Percentiles rank a stretch among this genome's conserved stretches.
phyloP scores from a whole-genome alignment of 768 basidiomycete species.

The Tephrocybe sp. region DNA sequence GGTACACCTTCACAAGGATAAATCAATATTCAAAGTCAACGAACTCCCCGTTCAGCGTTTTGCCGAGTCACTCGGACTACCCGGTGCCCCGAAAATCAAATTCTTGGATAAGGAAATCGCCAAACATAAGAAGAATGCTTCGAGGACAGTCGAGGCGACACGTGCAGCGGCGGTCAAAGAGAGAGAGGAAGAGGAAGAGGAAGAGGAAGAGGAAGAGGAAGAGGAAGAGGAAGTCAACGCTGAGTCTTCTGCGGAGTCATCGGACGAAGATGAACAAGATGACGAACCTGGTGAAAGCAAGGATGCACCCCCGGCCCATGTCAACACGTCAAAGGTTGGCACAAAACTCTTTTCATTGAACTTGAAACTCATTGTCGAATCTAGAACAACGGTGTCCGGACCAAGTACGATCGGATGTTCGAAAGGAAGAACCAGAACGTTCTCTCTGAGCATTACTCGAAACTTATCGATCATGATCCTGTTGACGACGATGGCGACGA shows the following conservation, averaged over 20 bases:
- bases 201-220: slow-evolving; percentile 7
- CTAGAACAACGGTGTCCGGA: slow-evolving; percentile 55
- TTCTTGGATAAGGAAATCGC: slow-evolving; percentile 69
- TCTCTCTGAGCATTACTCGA: slow-evolving; percentile 86
- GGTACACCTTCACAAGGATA: slow-evolving; percentile 91
- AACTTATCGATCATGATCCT: slow-evolving; percentile 73
- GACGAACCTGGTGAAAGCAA: slow-evolving; percentile 27
- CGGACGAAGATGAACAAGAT: slow-evolving; percentile 2
- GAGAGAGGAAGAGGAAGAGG: slow-evolving; percentile 16
- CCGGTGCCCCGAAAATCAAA: slow-evolving; percentile 95
- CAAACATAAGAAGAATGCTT: slow-evolving; percentile 77
- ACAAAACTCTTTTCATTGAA: neutral
- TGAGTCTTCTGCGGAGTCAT: too few species aligned
- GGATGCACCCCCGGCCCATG: slow-evolving; percentile 14
- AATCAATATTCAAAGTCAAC: slow-evolving; percentile 84
- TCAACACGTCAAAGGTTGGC: slow-evolving; percentile 43
- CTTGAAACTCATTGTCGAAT: neutral
- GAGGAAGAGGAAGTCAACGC: slow-evolving; percentile 23
- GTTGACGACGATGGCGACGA: slow-evolving; percentile 60
- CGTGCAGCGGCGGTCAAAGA: slow-evolving; percentile 28
- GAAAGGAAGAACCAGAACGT: slow-evolving; percentile 94
- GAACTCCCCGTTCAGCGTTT: slow-evolving; percentile 82
- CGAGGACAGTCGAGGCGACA: slow-evolving; percentile 37
- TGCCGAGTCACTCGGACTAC: slow-evolving; percentile 88
- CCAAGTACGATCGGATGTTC: slow-evolving; percentile 98